A percentile compares a stretch with the other conserved stretches of the same genome.
phyloP scores from a whole-genome alignment of 176 grass and related monocot genomes.

The Ensete glaucum region DNA sequence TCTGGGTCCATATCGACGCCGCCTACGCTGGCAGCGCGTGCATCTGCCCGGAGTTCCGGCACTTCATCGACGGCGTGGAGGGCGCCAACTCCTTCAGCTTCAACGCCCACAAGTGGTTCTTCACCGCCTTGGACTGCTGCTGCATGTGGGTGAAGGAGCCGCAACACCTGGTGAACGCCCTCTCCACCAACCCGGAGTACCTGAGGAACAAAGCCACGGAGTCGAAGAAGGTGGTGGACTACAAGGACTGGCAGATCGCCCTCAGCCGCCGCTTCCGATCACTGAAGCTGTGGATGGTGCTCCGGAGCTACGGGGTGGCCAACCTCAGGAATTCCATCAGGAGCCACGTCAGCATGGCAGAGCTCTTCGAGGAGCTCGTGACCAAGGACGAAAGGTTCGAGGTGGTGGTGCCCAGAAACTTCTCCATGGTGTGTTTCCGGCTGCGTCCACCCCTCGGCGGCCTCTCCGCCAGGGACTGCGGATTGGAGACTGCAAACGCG shows the following conservation, averaged over 20 bases:
- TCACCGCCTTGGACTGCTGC: conserved; percentile 66
- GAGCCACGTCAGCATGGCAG: conserved; percentile 39
- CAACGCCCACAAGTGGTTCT: conserved; percentile 64
- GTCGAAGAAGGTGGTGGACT: conserved; percentile 46
- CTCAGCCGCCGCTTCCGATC: conserved; percentile 56
- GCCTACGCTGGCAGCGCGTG: conserved; percentile 37
- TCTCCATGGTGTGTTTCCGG: conserved; percentile 46
- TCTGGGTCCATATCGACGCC: conserved; percentile 52
- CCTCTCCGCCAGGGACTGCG: conserved; percentile 13
- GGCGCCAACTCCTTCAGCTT: conserved; percentile 46
- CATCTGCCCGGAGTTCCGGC: conserved; percentile 53
- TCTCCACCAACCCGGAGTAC: conserved; percentile 53
- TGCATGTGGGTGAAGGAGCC: conserved; percentile 44
- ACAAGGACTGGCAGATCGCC: conserved; percentile 66
- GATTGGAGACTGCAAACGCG: conserved; percentile 31
- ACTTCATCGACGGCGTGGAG: conserved; percentile 26
- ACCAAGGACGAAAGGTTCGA: conserved; percentile 46
- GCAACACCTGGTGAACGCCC: conserved; percentile 28
- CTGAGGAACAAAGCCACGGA: conserved; percentile 35
- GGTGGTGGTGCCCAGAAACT: conserved; percentile 38
- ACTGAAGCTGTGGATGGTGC: conserved; percentile 66
- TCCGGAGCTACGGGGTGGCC: conserved; percentile 47
- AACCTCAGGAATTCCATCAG: conserved; percentile 41
- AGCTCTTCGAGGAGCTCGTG: conserved; percentile 44
- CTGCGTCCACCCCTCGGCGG: conserved; percentile 20